Percentiles rank a stretch among this genome's conserved stretches.
These are phyloP conservation scores for Cenchrus fungigraminus DNA, from an alignment of 176 grass and related monocot genomes.

Conservation along the genomic window DNA sequence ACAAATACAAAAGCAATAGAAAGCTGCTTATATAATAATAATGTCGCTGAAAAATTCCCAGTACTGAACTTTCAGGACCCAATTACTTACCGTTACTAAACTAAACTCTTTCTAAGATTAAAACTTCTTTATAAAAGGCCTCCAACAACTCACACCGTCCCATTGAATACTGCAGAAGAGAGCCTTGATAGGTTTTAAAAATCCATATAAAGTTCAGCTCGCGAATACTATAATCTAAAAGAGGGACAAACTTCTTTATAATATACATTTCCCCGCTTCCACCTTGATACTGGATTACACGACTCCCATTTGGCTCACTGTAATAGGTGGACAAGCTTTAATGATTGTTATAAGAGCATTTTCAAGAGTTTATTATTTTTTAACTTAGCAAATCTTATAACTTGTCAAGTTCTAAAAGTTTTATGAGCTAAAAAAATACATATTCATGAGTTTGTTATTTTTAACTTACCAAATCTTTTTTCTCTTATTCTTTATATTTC, in stretches of 20 bases:
- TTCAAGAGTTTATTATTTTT: too few species aligned
- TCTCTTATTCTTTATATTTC: too few species aligned
- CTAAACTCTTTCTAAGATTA: constrained; percentile 30
- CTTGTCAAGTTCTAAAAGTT: too few species aligned
- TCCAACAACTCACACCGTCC: background rate
- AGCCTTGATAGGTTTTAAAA: background rate
- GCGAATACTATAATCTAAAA: constrained; percentile 13
- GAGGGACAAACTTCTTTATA: background rate
- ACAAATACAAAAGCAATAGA: constrained; percentile 16
- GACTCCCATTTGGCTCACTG: too few species aligned
- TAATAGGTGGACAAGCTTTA: too few species aligned
- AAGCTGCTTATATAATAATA: constrained; percentile 16
- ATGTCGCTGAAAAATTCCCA: background rate
- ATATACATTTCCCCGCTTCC: background rate
- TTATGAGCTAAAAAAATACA: too few species aligned
- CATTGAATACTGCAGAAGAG: constrained; percentile 4
- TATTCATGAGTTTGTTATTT: too few species aligned
- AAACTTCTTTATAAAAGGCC: background rate
- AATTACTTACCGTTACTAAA: constrained; percentile 1
- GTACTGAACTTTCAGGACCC: background rate
- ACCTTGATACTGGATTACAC: background rate
- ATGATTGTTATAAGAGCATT: too few species aligned
- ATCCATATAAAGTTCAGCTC: constrained; percentile 8
- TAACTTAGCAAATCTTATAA: too few species aligned
- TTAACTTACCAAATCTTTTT: too few species aligned